Evolutionary conservation across 139 green algal genomes (phyloP).

Genomic region (Tetradesmus lagerheimii): DNA sequence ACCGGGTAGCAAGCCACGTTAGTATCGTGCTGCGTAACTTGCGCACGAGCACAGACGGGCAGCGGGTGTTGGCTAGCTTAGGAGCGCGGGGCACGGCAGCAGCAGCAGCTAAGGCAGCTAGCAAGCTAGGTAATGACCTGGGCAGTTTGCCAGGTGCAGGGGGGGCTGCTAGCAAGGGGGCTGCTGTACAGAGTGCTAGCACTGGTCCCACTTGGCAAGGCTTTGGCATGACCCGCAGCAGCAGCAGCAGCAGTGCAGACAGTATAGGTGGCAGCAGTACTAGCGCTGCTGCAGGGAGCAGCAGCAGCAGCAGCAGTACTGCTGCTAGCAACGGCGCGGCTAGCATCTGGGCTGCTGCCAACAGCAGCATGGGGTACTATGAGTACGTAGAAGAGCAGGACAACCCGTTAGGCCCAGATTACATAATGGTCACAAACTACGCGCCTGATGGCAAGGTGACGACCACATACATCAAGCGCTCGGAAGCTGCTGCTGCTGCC

Average conservation of each 20-base stretch:
- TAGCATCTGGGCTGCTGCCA: constrained; percentile 27
- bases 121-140: not conserved
- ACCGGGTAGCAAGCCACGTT: not conserved
- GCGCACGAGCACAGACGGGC: constrained; percentile 41
- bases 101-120: not conserved
- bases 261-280: not conserved
- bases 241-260: not conserved
- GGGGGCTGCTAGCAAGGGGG: not conserved
- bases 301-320: constrained; percentile 16
- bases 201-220: constrained; percentile 19
- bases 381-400: constrained; percentile 20
- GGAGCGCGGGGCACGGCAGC: not conserved
- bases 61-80: constrained; percentile 10
- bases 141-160: not conserved
- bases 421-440: constrained; percentile 20
- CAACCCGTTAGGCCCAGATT: constrained; percentile 10
- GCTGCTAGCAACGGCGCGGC: not conserved
- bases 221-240: constrained; percentile 39
- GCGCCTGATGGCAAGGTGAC: not conserved
- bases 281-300: not conserved
- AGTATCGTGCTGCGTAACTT: constrained; percentile 2
- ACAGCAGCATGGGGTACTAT: constrained; percentile 23
- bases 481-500: not conserved
- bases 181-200: not conserved
- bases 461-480: constrained; percentile 38